Evolutionary conservation across 768 basidiomycete species (phyloP), one percentile per base, ranked within the genome.

Genomic region (Pisolithus orientalis): DNA sequence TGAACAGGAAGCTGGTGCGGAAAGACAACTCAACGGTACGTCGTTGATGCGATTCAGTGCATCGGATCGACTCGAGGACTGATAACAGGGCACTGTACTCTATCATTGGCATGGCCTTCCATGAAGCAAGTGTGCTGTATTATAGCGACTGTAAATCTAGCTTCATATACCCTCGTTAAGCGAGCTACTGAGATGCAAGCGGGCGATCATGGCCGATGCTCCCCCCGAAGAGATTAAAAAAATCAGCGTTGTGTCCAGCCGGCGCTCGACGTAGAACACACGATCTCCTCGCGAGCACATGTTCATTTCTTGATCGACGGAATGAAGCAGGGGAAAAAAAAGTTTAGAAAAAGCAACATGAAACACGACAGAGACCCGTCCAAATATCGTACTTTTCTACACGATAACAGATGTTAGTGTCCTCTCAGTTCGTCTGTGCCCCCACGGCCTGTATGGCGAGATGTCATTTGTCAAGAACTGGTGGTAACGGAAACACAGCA

Each of bases 191-290:
- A 0, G 96, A 31, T 10, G 5, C 7, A 10, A 31, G 7, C 31
- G 31, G 31, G 31, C 4, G 1, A 31, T 8, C 31, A 31, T 21
- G 21, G 21, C 21, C 94, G 46, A 99, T 80, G 21, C 91, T 90
- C 68, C 94, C 92, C 17, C 95, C 96, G 65, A 98, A 95, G 87
- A 95, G 97, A 69, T 98, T 98, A 62, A 98, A 99, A 99, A 85
- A 10, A 98, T 81, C 29, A 99, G 84, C 63, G 98, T 85, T 56
- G 94, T 91, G 63, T 98, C 96, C 43, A 89, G 89, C 69, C 94
- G 93, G 73, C 97, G 97, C 44, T 95, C 97, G 43, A 98, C 85
- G 49, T 91, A 14, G 34, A 34, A 5, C 34, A 4, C 34, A 13
- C 11, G 34, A 34, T 11, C 34, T 5, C 34, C 34, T 34, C 13